These are phyloP conservation scores for Claviceps africana DNA, from an alignment of 2,329 filamentous ascomycete species.

Conservation along the genomic window DNA sequence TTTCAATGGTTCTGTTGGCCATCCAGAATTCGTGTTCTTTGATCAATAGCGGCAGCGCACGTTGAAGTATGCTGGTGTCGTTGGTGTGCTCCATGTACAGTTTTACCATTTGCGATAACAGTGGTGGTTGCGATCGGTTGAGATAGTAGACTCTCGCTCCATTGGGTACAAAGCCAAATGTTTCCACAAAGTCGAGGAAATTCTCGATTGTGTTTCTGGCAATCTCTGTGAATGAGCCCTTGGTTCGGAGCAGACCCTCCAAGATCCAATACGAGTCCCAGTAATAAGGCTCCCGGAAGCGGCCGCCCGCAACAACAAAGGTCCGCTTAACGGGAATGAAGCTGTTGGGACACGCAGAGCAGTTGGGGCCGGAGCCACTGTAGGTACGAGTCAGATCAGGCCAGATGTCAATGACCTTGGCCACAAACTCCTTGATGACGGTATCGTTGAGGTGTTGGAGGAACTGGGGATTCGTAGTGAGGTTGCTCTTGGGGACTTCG, in stretches of 20 bases:
- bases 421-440: conserved; percentile 45
- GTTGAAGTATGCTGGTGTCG: conserved; percentile 44
- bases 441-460: conserved; percentile 41
- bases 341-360: conserved; percentile 46
- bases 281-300: conserved; percentile 57
- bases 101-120: conserved; percentile 53
- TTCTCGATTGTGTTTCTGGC: conserved; percentile 56
- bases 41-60: conserved; percentile 47
- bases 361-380: conserved; percentile 33
- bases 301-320: conserved; percentile 58
- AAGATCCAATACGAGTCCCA: conserved; percentile 60
- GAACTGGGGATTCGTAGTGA: conserved; percentile 44
- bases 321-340: conserved; percentile 53
- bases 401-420: conserved; percentile 56
- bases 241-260: conserved; percentile 49
- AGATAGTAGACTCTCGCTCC: conserved; percentile 54
- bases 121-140: conserved; percentile 52
- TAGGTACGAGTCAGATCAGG: conserved; percentile 51
- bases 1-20: conserved; percentile 42
- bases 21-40: conserved; percentile 51
- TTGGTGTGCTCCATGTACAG: conserved; percentile 51
- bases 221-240: conserved; percentile 48
- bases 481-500: conserved; percentile 33
- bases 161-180: conserved; percentile 53
- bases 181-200: conserved; percentile 51